Evolutionary conservation across 148 eudicot species (phyloP).

Genomic region (Chenopodium quinoa): DNA sequence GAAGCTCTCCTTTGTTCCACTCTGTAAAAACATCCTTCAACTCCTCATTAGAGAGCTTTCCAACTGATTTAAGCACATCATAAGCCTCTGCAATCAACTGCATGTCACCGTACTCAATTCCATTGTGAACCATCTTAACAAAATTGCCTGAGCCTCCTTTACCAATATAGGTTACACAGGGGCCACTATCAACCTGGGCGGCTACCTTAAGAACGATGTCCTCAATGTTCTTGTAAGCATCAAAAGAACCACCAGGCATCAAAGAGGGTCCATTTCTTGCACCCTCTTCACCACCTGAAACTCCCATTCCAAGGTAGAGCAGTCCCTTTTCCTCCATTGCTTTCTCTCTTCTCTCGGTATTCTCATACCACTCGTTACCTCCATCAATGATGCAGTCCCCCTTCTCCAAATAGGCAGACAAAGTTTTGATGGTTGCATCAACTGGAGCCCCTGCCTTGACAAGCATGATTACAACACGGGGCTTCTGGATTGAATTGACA

Average conservation of each 20-base stretch:
- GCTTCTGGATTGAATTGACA: slow-evolving; percentile 76
- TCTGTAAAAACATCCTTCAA: slow-evolving; percentile 69
- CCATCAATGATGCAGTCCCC: slow-evolving; percentile 93
- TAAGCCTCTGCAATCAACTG: slow-evolving; percentile 90
- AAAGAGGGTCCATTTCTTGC: slow-evolving; percentile 82
- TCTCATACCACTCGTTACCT: slow-evolving; percentile 94
- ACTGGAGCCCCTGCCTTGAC: slow-evolving; percentile 94
- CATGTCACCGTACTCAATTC: slow-evolving; percentile 93
- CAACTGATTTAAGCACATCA: slow-evolving; percentile 77
- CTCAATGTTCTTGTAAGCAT: slow-evolving; percentile 81
- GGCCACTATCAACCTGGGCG: slow-evolving; percentile 93
- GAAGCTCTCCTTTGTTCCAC: slow-evolving; percentile 92
- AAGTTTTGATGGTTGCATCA: slow-evolving; percentile 79
- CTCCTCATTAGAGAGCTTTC: slow-evolving; percentile 88
- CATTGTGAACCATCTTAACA: slow-evolving; percentile 87
- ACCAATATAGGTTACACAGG: slow-evolving; percentile 89
- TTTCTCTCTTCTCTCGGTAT: slow-evolving; percentile 89
- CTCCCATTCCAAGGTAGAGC: slow-evolving; percentile 94
- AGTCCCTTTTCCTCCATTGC: slow-evolving; percentile 68
- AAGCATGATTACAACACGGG: slow-evolving; percentile 85
- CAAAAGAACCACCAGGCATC: slow-evolving; percentile 92
- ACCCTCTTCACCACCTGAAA: slow-evolving; percentile 96
- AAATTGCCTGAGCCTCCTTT: slow-evolving; percentile 88
- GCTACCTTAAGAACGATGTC: slow-evolving; percentile 86
- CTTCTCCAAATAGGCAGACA: slow-evolving; percentile 70